These are phyloP conservation scores for Suhomyces ambrosiae DNA, from an alignment of 1,139 yeast genomes.

Conservation along the genomic window DNA sequence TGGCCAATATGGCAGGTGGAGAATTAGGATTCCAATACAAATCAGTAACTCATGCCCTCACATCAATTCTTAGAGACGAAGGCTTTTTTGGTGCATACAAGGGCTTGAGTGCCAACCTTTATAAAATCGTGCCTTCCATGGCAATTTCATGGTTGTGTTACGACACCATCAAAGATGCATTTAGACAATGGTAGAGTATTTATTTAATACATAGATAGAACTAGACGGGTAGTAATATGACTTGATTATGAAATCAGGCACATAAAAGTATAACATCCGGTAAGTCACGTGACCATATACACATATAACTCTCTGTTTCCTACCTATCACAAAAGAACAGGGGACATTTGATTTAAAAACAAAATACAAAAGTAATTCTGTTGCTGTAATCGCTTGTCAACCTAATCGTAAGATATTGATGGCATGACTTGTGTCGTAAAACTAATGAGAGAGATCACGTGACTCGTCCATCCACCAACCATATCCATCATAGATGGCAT, in stretches of 20 bases:
- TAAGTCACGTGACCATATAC: too few relatives aligned
- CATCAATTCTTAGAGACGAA: constrained; percentile 67
- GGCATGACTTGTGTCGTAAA: too few relatives aligned
- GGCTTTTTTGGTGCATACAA: constrained; percentile 83
- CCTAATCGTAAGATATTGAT: too few relatives aligned
- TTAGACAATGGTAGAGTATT: constrained; percentile 32
- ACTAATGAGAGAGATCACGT: too few relatives aligned
- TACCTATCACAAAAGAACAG: too few relatives aligned
- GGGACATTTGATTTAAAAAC: too few relatives aligned
- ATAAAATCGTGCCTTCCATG: constrained; percentile 92
- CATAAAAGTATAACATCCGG: too few relatives aligned
- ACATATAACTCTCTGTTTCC: too few relatives aligned
- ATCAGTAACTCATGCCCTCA: constrained; percentile 71
- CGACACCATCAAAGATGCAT: constrained; percentile 59
- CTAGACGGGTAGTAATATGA: not conserved
- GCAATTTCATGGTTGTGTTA: constrained; percentile 92
- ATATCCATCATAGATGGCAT: constrained; percentile 7
- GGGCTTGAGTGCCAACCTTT: constrained; percentile 84
- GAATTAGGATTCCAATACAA: constrained; percentile 80
- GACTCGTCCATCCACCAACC: constrained; percentile 22
- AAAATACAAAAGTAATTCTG: too few relatives aligned
- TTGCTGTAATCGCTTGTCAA: too few relatives aligned
- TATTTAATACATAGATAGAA: constrained; percentile 1
- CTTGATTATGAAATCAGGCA: not conserved
- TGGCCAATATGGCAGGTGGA: constrained; percentile 76